Base-by-base conservation (phyloP, 352 stramenopile genomes). In the Globisporangium ultimum region DNA sequence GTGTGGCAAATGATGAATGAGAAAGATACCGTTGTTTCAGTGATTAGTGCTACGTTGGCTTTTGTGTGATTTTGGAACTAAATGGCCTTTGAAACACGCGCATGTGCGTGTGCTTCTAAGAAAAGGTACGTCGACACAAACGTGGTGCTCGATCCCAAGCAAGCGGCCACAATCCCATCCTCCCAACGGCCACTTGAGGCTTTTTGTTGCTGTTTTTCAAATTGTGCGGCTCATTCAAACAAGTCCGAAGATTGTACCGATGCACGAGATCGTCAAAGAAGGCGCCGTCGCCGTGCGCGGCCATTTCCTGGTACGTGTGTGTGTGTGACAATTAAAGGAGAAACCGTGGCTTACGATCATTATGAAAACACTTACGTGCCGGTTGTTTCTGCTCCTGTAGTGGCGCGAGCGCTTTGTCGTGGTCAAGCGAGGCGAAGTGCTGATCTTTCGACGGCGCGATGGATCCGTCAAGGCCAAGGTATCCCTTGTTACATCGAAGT, bases 361-460 rank as follows among this genome's bases (percentile, higher is more conserved):
- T 56, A 28, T 2, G 28, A 18, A 21, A 6, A 43, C 47, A 58
- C 41, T 58, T 46, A 48, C 6, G 20, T 49, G 9, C 38, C 21
- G 2, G 18, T 48, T 41, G n/a, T 13, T 22, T 36, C 42, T 17
- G 28, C 10, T 48, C 18, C 36, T 17, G 12, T 21, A 92, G 80
- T 90, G 80, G 80, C 73, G 83, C 6, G 80, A 89, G 18, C 78
- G 83, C 14, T 87, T 79, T 49, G 72, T 92, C 20, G 60, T 76
- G 51, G 59, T 92, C 21, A 71, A 70, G 15, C 67, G 69, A 18
- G 75, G 80, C 20, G 58, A 81, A 18, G 61, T 92, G 42, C 42
- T 73, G 4, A 76, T 92, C 18, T 67, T 66, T 53, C 72, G 80
- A 6, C 68, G 77, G 21, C 66, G 68, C 57, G 67, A 76, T 18